These are phyloP conservation scores for Candida silvatica DNA, from an alignment of 805 yeast species.

Conservation along the genomic window DNA sequence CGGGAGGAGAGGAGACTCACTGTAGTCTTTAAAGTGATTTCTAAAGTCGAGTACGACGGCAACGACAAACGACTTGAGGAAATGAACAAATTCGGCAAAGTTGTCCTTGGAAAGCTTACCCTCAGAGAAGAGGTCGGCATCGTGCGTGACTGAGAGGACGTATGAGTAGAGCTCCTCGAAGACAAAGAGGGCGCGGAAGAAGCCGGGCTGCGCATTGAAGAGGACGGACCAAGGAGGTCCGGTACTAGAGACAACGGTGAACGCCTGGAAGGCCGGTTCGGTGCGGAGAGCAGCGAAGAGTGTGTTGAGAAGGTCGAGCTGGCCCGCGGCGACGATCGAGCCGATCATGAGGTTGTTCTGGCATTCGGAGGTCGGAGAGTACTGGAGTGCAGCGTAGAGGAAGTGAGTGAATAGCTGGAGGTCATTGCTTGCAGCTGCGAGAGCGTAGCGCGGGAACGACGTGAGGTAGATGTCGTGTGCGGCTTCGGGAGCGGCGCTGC, in stretches of 20 bases:
- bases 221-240: not conserved
- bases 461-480: not conserved
- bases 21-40: slow-evolving; percentile 3
- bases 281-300: slow-evolving; percentile 8
- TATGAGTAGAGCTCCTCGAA: slow-evolving; percentile 59
- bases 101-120: slow-evolving; percentile 32
- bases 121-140: slow-evolving; percentile 42
- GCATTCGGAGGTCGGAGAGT: slow-evolving; percentile 9
- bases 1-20: not conserved
- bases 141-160: slow-evolving; percentile 60
- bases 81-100: slow-evolving; percentile 32
- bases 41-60: slow-evolving; percentile 23
- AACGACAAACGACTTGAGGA: slow-evolving; percentile 43
- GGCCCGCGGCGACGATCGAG: slow-evolving; percentile 17
- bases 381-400: slow-evolving; percentile 12
- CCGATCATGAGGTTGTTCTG: slow-evolving; percentile 15
- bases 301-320: slow-evolving; percentile 10
- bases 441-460: not conserved
- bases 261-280: not conserved
- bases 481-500: not conserved
- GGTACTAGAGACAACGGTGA: too few species aligned
- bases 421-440: not conserved
- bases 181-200: slow-evolving; percentile 34
- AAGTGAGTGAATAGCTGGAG: slow-evolving; percentile 3
- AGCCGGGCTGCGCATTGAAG: not conserved